Conservation (phyloP, 768 basidiomycete species). For the Trametes gibbosa region DNA sequence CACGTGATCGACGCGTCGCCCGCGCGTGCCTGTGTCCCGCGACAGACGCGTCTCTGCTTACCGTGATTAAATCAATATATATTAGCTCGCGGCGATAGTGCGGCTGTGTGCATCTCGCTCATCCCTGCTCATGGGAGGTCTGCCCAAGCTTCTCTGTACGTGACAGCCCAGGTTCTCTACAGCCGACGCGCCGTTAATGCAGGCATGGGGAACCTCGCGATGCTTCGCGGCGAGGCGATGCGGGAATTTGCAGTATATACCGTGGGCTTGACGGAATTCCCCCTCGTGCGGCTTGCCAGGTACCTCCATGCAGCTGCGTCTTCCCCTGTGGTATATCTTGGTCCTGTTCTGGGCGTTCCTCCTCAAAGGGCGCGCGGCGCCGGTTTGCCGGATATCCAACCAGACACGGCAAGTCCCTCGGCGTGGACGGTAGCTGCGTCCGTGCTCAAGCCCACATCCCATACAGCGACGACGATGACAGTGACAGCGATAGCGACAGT, state of each 20-base stretch:
- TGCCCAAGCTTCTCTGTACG: neutral
- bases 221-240: slow-evolving; percentile 15
- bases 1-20: slow-evolving; percentile 27
- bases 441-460: too few relatives aligned
- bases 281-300: neutral
- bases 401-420: neutral
- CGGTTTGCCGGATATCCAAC: neutral
- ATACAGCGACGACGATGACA: slow-evolving; percentile 3
- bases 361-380: slow-evolving; percentile 1
- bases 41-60: slow-evolving; percentile 1
- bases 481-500: slow-evolving; percentile 11
- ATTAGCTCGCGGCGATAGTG: slow-evolving; percentile 7
- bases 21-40: neutral
- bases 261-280: neutral
- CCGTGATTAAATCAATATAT: too few relatives aligned
- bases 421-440: too few relatives aligned
- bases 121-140: neutral
- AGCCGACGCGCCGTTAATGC: slow-evolving; percentile 8
- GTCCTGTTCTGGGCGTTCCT: slow-evolving; percentile 5
- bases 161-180: slow-evolving; percentile 1
- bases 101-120: slow-evolving; percentile 3
- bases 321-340: slow-evolving; percentile 5
- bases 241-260: slow-evolving; percentile 3
- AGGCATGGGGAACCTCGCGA: neutral
- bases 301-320: slow-evolving; percentile 12